A percentile compares a stretch with the other conserved stretches of the same genome.
phyloP scores from a whole-genome alignment of 176 grass and related monocot species.

The bread wheat (Triticum aestivum) region IWGSC_CS_RefSeq_v2.1 NC_057801.1:487223268-487223767 shows the following conservation, averaged over 20 bases:
- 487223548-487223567: not conserved
- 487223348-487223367: not conserved
- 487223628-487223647: not conserved
- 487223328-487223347: not conserved
- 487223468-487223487: conserved; percentile 15
- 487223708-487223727: not conserved
- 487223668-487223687: not conserved
- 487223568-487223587: not conserved
- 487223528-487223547: not conserved
- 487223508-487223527: not conserved
- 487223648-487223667: not conserved
- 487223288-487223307: not conserved
- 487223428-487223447: not conserved
- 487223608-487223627: conserved; percentile 35
- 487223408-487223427: not conserved
- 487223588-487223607: conserved; percentile 24
- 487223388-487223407: not conserved
- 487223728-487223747: conserved; percentile 3
- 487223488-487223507: conserved; percentile 27
- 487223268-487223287: not conserved
- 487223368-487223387: not conserved
- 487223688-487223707: not conserved
- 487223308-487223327: not conserved
- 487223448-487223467: conserved; percentile 18
- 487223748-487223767: conserved; percentile 45